Evolutionary conservation across 2,329 filamentous ascomycete species (phyloP).

Genomic region (Fusarium verrucosum): DNA sequence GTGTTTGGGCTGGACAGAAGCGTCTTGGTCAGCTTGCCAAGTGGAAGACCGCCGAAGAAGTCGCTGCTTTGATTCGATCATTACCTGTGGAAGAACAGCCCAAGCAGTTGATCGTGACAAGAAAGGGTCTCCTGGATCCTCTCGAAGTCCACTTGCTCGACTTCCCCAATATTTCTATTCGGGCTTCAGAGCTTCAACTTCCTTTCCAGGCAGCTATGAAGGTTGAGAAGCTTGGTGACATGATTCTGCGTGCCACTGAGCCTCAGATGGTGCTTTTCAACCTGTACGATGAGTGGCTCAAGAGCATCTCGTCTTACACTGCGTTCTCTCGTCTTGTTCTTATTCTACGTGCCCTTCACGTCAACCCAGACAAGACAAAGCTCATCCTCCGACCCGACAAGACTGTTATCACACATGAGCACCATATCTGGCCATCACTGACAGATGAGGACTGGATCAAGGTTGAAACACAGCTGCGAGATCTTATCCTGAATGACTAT

Average conservation of each 20-base stretch:
- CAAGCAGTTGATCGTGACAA: slow-evolving; percentile 97
- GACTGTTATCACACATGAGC: slow-evolving; percentile 96
- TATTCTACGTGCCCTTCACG: slow-evolving; percentile 92
- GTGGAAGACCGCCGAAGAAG: slow-evolving; percentile 99
- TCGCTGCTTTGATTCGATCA: slow-evolving; percentile 94
- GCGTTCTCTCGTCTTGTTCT: slow-evolving; percentile 95
- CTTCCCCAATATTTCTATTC: slow-evolving; percentile 98
- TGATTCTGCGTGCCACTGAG: slow-evolving; percentile 97
- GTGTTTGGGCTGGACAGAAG: slow-evolving; percentile 98
- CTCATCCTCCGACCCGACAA: slow-evolving; percentile 94
- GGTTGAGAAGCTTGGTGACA: slow-evolving; percentile 98
- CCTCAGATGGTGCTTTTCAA: slow-evolving; percentile 99
- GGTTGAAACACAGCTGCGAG: slow-evolving; percentile 95
- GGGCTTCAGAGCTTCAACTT: slow-evolving; percentile 93
- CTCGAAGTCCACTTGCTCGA: slow-evolving; percentile 97
- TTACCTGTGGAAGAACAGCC: slow-evolving; percentile 97
- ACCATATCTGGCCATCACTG: slow-evolving; percentile 97
- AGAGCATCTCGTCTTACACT: slow-evolving; percentile 98
- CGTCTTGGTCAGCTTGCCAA: slow-evolving; percentile 98
- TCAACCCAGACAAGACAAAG: slow-evolving; percentile 99
- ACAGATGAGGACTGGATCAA: slow-evolving; percentile 99
- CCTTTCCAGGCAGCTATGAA: slow-evolving; percentile 99
- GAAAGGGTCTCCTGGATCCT: slow-evolving; percentile 96
- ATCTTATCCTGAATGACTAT: slow-evolving; percentile 97
- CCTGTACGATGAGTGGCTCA: slow-evolving; percentile 97